Percentiles rank a stretch among this genome's conserved stretches.
Evolutionary conservation across 1,284 basidiomycete genomes (phyloP).

Genomic region (Ganoderma sp.): DNA sequence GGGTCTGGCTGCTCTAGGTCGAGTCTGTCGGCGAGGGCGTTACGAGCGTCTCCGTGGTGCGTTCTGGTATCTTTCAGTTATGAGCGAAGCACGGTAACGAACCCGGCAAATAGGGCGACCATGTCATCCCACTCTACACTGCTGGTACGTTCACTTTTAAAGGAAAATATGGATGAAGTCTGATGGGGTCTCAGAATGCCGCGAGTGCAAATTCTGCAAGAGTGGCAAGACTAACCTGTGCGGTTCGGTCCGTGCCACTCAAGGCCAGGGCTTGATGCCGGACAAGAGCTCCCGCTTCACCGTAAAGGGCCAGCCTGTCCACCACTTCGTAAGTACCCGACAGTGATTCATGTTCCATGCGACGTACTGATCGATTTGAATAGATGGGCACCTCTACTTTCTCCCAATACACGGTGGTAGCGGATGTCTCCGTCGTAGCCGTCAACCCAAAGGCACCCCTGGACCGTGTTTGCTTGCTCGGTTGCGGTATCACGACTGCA

Average conservation of each 20-base stretch:
- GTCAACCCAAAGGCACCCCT: slow-evolving; percentile 88
- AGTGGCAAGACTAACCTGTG: slow-evolving; percentile 99
- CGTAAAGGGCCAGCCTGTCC: slow-evolving; percentile 85
- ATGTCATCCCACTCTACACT: slow-evolving; percentile 94
- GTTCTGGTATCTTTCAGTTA: slow-evolving; percentile 24
- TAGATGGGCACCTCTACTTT: slow-evolving; percentile 99
- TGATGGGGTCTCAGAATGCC: slow-evolving; percentile 68
- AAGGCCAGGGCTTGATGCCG: slow-evolving; percentile 97
- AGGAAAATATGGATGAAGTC: slow-evolving; percentile 11
- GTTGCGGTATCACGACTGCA: slow-evolving; percentile 98
- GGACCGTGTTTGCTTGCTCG: slow-evolving; percentile 93
- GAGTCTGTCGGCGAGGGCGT: slow-evolving; percentile 96
- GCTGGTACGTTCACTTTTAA: slow-evolving; percentile 60
- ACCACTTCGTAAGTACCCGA: slow-evolving; percentile 84
- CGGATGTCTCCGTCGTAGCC: slow-evolving; percentile 95
- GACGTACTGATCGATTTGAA: slow-evolving; percentile 5
- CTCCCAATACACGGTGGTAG: slow-evolving; percentile 98
- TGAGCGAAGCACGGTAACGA: too few species aligned
- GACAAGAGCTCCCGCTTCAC: slow-evolving; percentile 92
- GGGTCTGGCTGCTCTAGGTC: slow-evolving; percentile 57
- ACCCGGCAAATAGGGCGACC: slow-evolving; percentile 68
- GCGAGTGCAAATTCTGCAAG: slow-evolving; percentile 98
- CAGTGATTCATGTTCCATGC: not conserved
- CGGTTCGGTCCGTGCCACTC: slow-evolving; percentile 89
- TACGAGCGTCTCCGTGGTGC: slow-evolving; percentile 76